Percentiles rank a stretch among this genome's conserved stretches.
phyloP scores from a whole-genome alignment of 495 filamentous ascomycete genomes.

The Bacidia rubella region DNA sequence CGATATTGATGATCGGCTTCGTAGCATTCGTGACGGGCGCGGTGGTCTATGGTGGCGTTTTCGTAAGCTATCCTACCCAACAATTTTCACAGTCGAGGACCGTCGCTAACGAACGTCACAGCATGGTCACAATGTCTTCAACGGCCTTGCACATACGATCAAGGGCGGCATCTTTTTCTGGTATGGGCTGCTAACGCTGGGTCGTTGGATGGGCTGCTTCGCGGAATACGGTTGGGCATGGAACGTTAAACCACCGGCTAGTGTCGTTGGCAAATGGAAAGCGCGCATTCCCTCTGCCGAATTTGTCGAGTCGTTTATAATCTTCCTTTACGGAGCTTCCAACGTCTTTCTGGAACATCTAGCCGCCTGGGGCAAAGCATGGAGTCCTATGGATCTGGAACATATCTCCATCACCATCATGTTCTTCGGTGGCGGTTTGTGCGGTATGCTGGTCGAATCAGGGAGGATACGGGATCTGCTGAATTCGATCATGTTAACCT shows the following conservation, averaged over 20 bases:
- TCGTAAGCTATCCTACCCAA: slow-evolving; percentile 34
- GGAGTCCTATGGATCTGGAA: slow-evolving; percentile 72
- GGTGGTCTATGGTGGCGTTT: slow-evolving; percentile 57
- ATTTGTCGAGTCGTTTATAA: slow-evolving; percentile 75
- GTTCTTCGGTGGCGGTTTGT: slow-evolving; percentile 89
- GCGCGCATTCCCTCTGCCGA: slow-evolving; percentile 65
- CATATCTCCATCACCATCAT: slow-evolving; percentile 86
- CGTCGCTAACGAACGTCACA: slow-evolving; percentile 21
- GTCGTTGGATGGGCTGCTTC: slow-evolving; percentile 83
- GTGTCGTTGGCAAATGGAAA: slow-evolving; percentile 43
- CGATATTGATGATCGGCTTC: slow-evolving; percentile 53
- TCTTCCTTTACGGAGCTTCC: slow-evolving; percentile 75
- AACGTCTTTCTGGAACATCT: slow-evolving; percentile 94
- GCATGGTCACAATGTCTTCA: slow-evolving; percentile 55
- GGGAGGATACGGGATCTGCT: slow-evolving; percentile 52
- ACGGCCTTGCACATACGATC: slow-evolving; percentile 83
- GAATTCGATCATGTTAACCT: slow-evolving; percentile 44
- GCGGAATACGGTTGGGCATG: slow-evolving; percentile 90
- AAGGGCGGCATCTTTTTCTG: slow-evolving; percentile 97
- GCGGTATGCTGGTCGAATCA: slow-evolving; percentile 91
- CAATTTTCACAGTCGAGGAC: no score
- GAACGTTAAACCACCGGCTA: slow-evolving; percentile 59
- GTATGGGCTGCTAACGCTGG: slow-evolving; percentile 79
- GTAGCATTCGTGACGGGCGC: slow-evolving; percentile 47
- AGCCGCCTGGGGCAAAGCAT: slow-evolving; percentile 50